These are phyloP conservation scores for Carallia pectinifolia DNA, from an alignment of 345 rosid genomes.

Conservation along the genomic window DNA sequence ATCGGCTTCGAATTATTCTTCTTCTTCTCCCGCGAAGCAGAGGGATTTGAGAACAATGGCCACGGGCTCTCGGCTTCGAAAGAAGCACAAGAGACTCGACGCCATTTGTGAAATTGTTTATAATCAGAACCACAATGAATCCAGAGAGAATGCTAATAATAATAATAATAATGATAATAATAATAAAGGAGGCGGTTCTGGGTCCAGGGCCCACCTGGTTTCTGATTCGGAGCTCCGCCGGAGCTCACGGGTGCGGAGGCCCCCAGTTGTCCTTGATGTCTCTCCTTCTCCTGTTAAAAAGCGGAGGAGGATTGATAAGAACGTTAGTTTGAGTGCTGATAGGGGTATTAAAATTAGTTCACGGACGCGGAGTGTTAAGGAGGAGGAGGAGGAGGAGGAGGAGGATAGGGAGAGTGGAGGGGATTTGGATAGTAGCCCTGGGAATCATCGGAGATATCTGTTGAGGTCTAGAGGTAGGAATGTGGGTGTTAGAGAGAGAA, in stretches of 20 bases:
- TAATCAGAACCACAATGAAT: conserved; percentile 61
- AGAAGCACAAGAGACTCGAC: conserved; percentile 87
- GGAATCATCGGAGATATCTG: conserved; percentile 41
- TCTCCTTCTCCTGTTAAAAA: conserved; percentile 75
- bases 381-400: conserved; percentile 40
- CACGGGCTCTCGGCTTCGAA: conserved; percentile 58
- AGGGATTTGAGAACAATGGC: conserved; percentile 32
- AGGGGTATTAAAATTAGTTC: conserved; percentile 11
- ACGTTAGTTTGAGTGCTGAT: conserved; percentile 17
- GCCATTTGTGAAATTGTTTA: conserved; percentile 75
- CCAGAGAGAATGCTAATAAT: conserved; percentile 19
- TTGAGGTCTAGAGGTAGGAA: conserved; percentile 19
- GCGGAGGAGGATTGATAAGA: conserved; percentile 40
- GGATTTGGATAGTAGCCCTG: conserved; percentile 25
- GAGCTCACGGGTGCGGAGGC: conserved; percentile 68
- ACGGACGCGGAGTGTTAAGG: conserved; percentile 3
- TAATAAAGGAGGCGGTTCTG: conserved; percentile 23
- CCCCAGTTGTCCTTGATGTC: conserved; percentile 69
- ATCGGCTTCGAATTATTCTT: conserved; percentile 42
- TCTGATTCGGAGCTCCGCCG: conserved; percentile 59
- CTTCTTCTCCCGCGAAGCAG: conserved; percentile 38
- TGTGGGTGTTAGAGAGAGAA: conserved; percentile 7
- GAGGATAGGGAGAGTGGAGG: conserved; percentile 28
- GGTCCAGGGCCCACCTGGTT: conserved; percentile 4
- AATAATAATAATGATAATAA: not conserved